A percentile compares a stretch with the other conserved stretches of the same genome.
These are phyloP conservation scores for Jasminum sambac DNA, from an alignment of 257 asterid species.

Conservation along the genomic window DNA sequence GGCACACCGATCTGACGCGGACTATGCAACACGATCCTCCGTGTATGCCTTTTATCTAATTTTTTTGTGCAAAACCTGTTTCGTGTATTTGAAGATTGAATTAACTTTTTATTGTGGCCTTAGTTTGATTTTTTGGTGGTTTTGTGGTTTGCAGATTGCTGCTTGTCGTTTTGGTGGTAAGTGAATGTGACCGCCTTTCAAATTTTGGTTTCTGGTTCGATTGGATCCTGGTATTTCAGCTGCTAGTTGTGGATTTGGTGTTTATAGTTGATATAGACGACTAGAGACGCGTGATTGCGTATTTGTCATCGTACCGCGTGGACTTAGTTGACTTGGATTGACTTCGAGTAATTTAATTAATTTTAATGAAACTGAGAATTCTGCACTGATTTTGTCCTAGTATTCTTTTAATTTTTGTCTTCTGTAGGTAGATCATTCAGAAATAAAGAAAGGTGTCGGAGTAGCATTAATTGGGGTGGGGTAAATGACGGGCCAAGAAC, in stretches of 20 bases:
- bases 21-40: slow-evolving; percentile 79
- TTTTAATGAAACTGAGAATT: neutral
- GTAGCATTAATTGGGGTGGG: neutral
- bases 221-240: slow-evolving; percentile 22
- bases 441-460: neutral
- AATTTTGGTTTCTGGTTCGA: slow-evolving; percentile 7
- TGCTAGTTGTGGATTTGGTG: neutral
- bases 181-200: slow-evolving; percentile 33
- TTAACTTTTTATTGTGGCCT: slow-evolving; percentile 1
- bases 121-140: slow-evolving; percentile 3
- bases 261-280: neutral
- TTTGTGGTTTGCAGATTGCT: slow-evolving; percentile 71
- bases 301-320: slow-evolving; percentile 10
- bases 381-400: neutral
- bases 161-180: slow-evolving; percentile 91
- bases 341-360: slow-evolving; percentile 21
- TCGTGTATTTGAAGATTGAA: neutral
- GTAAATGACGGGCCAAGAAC: neutral
- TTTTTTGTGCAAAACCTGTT: neutral
- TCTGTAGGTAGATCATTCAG: neutral
- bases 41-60: slow-evolving; percentile 34
- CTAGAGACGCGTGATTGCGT: slow-evolving; percentile 5
- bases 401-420: neutral
- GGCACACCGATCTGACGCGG: slow-evolving; percentile 97
- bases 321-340: slow-evolving; percentile 27